phyloP scores from a whole-genome alignment of 768 basidiomycete genomes.

The Butyriboletus loyo region DNA sequence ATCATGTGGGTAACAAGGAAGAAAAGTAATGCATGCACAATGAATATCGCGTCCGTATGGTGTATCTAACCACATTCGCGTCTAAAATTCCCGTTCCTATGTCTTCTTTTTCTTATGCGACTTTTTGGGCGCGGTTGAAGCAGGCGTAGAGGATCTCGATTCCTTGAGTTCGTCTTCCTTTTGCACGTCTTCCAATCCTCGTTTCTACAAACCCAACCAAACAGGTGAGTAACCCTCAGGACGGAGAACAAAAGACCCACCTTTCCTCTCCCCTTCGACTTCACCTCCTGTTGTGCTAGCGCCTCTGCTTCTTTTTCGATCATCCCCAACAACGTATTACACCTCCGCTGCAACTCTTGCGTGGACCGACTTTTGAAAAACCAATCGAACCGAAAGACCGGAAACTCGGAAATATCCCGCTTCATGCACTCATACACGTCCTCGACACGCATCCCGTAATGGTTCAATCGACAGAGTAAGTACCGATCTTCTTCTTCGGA shows the following conservation, averaged over 20 bases:
- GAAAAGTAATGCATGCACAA: not conserved
- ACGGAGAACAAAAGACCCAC: slow-evolving; percentile 34
- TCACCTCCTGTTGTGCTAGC: slow-evolving; percentile 64
- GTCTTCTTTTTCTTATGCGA: slow-evolving; percentile 70
- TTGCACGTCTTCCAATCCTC: slow-evolving; percentile 65
- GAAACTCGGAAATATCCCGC: slow-evolving; percentile 94
- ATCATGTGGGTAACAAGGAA: not conserved
- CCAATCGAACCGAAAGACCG: slow-evolving; percentile 97
- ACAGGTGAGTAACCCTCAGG: not conserved
- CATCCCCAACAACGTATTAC: slow-evolving; percentile 83
- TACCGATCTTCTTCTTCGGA: slow-evolving; percentile 97
- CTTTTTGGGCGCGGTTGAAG: slow-evolving; percentile 50
- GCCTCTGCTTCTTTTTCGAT: slow-evolving; percentile 86
- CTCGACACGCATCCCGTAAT: slow-evolving; percentile 86
- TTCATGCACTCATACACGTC: slow-evolving; percentile 95
- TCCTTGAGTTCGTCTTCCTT: slow-evolving; percentile 46
- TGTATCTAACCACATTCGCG: not conserved
- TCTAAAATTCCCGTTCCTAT: slow-evolving; percentile 21
- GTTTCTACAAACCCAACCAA: slow-evolving; percentile 47
- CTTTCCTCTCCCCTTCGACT: slow-evolving; percentile 65
- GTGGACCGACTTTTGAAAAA: slow-evolving; percentile 94
- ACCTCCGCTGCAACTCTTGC: slow-evolving; percentile 83
- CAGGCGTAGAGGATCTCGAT: slow-evolving; percentile 63
- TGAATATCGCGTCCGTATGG: not conserved
- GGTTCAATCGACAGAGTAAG: slow-evolving; percentile 81